Conservation (phyloP, 192 early-diverging fungal species). For the Backusella australiensis region DNA sequence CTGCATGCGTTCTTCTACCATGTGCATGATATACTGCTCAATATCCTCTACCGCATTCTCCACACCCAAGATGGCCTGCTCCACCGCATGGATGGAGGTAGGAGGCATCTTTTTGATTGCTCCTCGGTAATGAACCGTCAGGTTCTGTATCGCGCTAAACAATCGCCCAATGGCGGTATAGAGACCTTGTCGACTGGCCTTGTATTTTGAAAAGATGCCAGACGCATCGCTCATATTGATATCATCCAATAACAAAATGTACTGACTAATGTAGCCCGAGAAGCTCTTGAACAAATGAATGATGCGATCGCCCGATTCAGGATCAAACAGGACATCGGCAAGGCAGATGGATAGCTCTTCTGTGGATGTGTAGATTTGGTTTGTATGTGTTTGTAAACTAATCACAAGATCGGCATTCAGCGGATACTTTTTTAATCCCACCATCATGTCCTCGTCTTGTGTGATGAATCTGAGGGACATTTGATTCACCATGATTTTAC, state of each 20-base stretch:
- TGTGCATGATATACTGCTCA: conserved; percentile 1
- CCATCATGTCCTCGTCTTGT: neutral
- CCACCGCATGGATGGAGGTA: neutral
- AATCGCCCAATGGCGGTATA: conserved; percentile 18
- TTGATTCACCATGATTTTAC: conserved; percentile 34
- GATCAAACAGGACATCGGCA: neutral
- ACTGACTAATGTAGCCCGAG: conserved; percentile 21
- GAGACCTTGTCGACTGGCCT: conserved; percentile 1
- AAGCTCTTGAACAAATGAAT: conserved; percentile 7
- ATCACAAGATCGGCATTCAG: conserved; percentile 16
- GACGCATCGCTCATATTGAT: neutral
- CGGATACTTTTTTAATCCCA: neutral
- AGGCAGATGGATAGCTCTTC: neutral
- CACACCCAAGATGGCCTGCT: neutral
- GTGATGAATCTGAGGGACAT: conserved; percentile 31
- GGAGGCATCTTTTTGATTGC: neutral
- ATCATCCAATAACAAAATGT: conserved; percentile 21
- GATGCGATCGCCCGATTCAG: neutral
- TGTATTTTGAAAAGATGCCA: neutral
- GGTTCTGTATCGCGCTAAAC: conserved; percentile 20
- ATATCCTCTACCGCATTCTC: conserved; percentile 14
- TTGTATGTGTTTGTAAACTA: conserved; percentile 10
- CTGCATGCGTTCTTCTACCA: conserved; percentile 15
- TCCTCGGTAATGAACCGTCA: neutral
- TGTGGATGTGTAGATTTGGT: conserved; percentile 13